phyloP scores from a whole-genome alignment of 2,329 filamentous ascomycete species.

The Aspergillus ruber region DNA sequence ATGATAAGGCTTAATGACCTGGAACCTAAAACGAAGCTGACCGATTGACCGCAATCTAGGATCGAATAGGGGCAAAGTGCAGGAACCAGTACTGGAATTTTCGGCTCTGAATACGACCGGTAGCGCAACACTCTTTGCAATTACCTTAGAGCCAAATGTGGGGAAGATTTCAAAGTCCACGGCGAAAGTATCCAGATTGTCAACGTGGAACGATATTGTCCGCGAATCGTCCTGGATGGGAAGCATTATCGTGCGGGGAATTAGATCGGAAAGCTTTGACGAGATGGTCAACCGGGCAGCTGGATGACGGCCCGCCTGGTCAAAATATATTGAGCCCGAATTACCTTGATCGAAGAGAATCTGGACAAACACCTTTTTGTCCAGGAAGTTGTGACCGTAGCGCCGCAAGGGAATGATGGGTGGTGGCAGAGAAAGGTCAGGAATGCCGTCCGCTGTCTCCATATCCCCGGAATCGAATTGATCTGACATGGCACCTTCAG shows the following conservation, averaged over 20 bases:
- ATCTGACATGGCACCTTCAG: slow-evolving; percentile 18
- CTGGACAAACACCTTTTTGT: slow-evolving; percentile 93
- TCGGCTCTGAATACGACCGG: slow-evolving; percentile 76
- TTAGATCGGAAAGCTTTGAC: slow-evolving; percentile 90
- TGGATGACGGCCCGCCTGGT: slow-evolving; percentile 93
- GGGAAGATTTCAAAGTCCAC: slow-evolving; percentile 98
- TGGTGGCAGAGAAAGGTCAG: slow-evolving; percentile 82
- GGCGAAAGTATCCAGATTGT: slow-evolving; percentile 84
- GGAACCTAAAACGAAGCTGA: slow-evolving; percentile 86
- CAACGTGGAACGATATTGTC: slow-evolving; percentile 90
- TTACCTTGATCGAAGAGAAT: slow-evolving; percentile 72
- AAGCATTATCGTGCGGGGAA: slow-evolving; percentile 90
- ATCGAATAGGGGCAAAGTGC: slow-evolving; percentile 86
- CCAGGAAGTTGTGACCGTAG: slow-evolving; percentile 97
- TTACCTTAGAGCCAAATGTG: slow-evolving; percentile 94
- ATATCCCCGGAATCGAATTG: slow-evolving; percentile 53
- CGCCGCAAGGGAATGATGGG: slow-evolving; percentile 91
- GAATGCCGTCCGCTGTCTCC: slow-evolving; percentile 76
- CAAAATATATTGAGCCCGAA: slow-evolving; percentile 76
- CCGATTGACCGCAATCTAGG: slow-evolving; percentile 86
- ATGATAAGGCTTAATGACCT: slow-evolving; percentile 93
- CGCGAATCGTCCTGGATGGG: slow-evolving; percentile 95
- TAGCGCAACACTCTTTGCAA: slow-evolving; percentile 88
- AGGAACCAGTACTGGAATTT: slow-evolving; percentile 68
- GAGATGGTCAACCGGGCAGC: slow-evolving; percentile 92